Conservation (phyloP, 371 early-diverging fungal species). For the Actinomortierella ambigua region DNA sequence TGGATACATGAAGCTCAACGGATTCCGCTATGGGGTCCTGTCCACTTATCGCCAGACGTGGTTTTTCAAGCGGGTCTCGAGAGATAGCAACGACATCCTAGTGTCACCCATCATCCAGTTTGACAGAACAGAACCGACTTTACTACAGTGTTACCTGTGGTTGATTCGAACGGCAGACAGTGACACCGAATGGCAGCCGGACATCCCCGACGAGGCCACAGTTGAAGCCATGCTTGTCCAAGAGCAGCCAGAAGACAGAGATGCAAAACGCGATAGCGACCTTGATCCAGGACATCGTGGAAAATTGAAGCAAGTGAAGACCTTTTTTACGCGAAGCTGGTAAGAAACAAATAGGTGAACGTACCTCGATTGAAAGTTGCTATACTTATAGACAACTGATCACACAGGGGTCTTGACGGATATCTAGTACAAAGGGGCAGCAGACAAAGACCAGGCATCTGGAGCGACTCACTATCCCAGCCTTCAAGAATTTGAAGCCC, state of each 20-base stretch:
- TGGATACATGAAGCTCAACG: slow-evolving; percentile 4
- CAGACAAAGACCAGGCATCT: not conserved
- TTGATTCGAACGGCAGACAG: slow-evolving; percentile 8
- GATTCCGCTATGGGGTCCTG: slow-evolving; percentile 2
- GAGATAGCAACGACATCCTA: not conserved
- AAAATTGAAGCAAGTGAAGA: slow-evolving; percentile 1
- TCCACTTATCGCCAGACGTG: slow-evolving; percentile 19
- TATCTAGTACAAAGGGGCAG: slow-evolving; percentile 1
- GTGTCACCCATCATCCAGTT: not conserved
- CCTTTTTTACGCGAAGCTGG: not conserved
- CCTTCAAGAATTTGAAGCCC: not conserved
- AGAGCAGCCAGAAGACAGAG: not conserved
- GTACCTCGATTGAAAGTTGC: not conserved
- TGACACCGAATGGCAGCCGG: slow-evolving; percentile 1
- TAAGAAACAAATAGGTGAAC: not conserved
- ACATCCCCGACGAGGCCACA: not conserved
- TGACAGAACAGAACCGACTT: slow-evolving; percentile 3
- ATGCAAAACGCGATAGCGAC: not conserved
- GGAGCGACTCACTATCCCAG: not conserved
- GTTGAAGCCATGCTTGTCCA: not conserved
- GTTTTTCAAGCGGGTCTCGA: slow-evolving; percentile 7
- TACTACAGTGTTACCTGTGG: slow-evolving; percentile 12
- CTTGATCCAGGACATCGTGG: not conserved
- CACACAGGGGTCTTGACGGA: not conserved
- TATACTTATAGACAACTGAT: not conserved